Conservation (phyloP, 2,329 filamentous ascomycete genomes). For the Talaromyces pinophilus region DNA sequence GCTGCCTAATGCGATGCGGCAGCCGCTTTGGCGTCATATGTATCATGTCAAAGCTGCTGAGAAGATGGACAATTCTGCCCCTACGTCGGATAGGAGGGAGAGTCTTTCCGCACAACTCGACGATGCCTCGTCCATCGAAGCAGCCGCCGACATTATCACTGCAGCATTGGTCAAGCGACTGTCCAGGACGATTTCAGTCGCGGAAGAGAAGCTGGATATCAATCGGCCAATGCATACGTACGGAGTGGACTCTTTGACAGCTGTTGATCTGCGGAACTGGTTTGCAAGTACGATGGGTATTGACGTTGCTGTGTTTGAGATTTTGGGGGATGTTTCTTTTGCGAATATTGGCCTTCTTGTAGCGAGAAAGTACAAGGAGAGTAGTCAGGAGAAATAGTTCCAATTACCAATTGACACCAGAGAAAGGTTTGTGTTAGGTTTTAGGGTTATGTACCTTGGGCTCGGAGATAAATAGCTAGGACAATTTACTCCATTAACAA, state of each 20-base stretch:
- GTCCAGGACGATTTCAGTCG: background rate
- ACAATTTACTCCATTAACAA: background rate
- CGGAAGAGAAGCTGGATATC: background rate
- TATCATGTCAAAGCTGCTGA: background rate
- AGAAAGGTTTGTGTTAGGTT: background rate
- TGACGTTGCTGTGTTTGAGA: background rate
- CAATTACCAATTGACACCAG: background rate
- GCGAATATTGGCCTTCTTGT: background rate
- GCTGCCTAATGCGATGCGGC: background rate
- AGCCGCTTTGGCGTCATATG: background rate
- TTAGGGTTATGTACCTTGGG: background rate
- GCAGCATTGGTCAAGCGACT: background rate
- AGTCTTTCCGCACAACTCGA: background rate
- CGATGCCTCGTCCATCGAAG: background rate
- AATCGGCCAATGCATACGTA: background rate
- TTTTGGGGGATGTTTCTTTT: background rate
- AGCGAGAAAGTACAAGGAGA: background rate
- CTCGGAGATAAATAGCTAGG: background rate
- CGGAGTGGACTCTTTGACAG: background rate
- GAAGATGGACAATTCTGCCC: background rate
- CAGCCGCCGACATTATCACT: background rate
- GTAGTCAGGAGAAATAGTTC: background rate
- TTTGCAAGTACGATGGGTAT: background rate
- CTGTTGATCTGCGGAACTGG: background rate
- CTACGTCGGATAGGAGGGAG: background rate